These are phyloP conservation scores for Grifola frondosa DNA, from an alignment of 1,284 basidiomycete genomes.

Conservation along the genomic window DNA sequence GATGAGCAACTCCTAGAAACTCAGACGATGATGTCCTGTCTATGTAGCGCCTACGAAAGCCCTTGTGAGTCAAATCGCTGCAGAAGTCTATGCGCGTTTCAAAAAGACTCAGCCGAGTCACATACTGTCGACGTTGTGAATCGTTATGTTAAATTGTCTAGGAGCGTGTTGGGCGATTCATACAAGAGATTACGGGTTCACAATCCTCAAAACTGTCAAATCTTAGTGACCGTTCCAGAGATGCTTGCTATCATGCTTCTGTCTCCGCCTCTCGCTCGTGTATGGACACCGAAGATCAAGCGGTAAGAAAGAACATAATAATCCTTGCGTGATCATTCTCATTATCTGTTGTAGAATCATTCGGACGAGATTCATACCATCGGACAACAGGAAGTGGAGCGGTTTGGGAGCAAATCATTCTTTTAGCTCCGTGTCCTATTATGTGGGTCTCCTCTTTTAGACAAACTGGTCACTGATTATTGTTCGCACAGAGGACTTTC, in stretches of 20 bases:
- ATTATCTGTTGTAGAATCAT: constrained; percentile 48
- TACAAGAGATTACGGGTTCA: constrained; percentile 65
- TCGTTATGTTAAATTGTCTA: not conserved
- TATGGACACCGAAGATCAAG: constrained; percentile 64
- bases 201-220: constrained; percentile 66
- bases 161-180: constrained; percentile 68
- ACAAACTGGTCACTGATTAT: not conserved
- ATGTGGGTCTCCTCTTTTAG: constrained; percentile 45
- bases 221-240: constrained; percentile 71
- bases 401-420: constrained; percentile 69
- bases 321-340: not conserved
- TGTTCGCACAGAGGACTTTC: constrained; percentile 54
- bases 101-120: constrained; percentile 52
- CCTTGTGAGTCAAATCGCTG: constrained; percentile 64
- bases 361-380: constrained; percentile 71
- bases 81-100: constrained; percentile 70
- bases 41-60: constrained; percentile 77
- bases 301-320: too few relatives aligned
- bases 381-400: constrained; percentile 64
- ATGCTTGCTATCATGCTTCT: constrained; percentile 67
- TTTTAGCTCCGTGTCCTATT: constrained; percentile 65
- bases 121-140: not conserved
- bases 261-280: constrained; percentile 57
- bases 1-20: constrained; percentile 62
- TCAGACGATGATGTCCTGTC: constrained; percentile 68